Conservation (phyloP, 1,284 basidiomycete genomes). For the Thelephora terrestris region DNA sequence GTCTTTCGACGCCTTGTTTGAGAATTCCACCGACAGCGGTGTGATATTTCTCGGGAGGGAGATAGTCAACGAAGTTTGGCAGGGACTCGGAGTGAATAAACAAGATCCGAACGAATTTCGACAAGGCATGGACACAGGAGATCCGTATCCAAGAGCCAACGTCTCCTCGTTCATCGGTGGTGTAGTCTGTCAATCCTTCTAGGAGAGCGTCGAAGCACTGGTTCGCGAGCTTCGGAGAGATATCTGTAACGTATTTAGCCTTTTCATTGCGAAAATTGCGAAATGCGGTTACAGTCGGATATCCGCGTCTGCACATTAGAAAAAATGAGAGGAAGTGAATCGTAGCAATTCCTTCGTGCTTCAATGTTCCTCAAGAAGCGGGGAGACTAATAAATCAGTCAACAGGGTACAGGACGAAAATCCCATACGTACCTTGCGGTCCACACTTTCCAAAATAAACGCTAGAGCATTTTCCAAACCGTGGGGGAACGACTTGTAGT, state of each 20-base stretch:
- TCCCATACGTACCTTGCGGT: conserved; percentile 36
- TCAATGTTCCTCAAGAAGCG: conserved; percentile 45
- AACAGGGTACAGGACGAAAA: conserved; percentile 12
- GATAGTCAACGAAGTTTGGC: conserved; percentile 38
- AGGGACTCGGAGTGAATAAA: conserved; percentile 32
- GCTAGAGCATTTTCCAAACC: conserved; percentile 41
- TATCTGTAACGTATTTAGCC: conserved; percentile 27
- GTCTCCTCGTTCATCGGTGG: conserved; percentile 90
- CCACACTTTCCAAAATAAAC: conserved; percentile 52
- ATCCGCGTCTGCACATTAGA: conserved; percentile 34
- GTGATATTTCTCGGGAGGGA: conserved; percentile 51
- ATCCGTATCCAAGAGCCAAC: conserved; percentile 95
- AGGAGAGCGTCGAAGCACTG: conserved; percentile 44
- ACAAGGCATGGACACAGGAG: conserved; percentile 58
- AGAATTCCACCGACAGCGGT: conserved; percentile 57
- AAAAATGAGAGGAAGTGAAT: conserved; percentile 54
- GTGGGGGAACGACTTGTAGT: conserved; percentile 49
- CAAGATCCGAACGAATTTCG: conserved; percentile 36
- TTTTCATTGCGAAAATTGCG: background rate
- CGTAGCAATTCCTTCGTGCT: conserved; percentile 60
- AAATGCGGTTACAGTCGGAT: conserved; percentile 31
- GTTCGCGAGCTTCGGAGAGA: conserved; percentile 33
- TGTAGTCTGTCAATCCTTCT: conserved; percentile 78
- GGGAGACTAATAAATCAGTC: conserved; percentile 27
- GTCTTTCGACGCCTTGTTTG: conserved; percentile 85